Evolutionary conservation across 1,139 yeast species (phyloP).

Genomic region (Saccharomyces hybrid): DNA sequence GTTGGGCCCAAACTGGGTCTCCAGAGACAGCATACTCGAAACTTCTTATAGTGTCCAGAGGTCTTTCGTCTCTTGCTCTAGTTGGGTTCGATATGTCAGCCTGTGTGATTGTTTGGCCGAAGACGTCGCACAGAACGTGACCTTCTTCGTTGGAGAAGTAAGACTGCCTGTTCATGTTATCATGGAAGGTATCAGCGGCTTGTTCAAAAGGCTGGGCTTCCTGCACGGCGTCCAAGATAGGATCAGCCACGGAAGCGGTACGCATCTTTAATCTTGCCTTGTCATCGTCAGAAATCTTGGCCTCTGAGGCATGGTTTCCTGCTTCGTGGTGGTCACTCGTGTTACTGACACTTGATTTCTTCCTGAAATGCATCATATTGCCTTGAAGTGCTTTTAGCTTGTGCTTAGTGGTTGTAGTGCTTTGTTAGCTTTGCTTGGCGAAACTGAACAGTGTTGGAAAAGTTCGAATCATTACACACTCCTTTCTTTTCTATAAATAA

Average conservation of each 20-base stretch:
- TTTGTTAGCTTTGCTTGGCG: no score
- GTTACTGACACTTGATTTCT: constrained; percentile 20
- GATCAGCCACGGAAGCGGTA: constrained; percentile 68
- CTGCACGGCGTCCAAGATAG: constrained; percentile 81
- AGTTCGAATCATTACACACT: no score
- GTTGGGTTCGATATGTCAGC: constrained; percentile 93
- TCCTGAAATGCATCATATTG: constrained; percentile 28
- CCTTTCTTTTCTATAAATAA: no score
- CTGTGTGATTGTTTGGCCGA: constrained; percentile 66
- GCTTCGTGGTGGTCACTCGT: constrained; percentile 3
- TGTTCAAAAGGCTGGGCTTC: constrained; percentile 96
- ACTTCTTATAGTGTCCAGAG: constrained; percentile 86
- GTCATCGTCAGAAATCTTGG: constrained; percentile 38
- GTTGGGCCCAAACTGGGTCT: constrained; percentile 67
- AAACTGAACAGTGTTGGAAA: no score
- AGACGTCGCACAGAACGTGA: constrained; percentile 56
- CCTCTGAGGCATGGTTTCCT: constrained; percentile 13
- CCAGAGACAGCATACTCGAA: constrained; percentile 94
- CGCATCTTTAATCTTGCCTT: constrained; percentile 47
- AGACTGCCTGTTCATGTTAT: constrained; percentile 27
- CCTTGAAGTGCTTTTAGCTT: constrained; percentile 22
- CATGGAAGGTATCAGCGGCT: constrained; percentile 37
- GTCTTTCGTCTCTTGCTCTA: constrained; percentile 88
- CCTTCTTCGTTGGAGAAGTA: constrained; percentile 28
- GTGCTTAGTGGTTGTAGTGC: no score